A percentile compares a stretch with the other conserved stretches of the same genome.
Conservation (phyloP, 768 basidiomycete genomes). For the Lentinula guzmanii region DNA sequence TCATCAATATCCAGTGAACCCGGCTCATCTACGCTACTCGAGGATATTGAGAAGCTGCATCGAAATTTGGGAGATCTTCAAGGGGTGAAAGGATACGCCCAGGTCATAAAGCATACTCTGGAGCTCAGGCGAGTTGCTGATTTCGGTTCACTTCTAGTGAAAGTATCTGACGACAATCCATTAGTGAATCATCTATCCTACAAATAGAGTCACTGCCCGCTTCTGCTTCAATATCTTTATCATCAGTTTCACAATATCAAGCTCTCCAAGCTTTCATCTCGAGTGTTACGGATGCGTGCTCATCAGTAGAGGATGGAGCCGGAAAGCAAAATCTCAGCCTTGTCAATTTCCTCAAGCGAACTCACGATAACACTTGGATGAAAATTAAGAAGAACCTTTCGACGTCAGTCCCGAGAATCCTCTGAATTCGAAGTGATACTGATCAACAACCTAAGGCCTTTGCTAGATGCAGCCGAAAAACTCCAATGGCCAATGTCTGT, state of each 20-base stretch:
- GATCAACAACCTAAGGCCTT: constrained; percentile 34
- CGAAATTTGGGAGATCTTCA: constrained; percentile 71
- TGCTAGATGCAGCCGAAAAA: constrained; percentile 61
- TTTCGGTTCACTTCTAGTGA: constrained; percentile 6
- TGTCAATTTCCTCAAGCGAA: constrained; percentile 49
- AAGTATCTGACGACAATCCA: background rate
- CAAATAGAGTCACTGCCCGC: constrained; percentile 37
- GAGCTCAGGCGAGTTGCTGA: constrained; percentile 51
- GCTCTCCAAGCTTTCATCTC: constrained; percentile 56
- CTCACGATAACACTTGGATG: constrained; percentile 71
- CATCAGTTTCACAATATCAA: constrained; percentile 52
- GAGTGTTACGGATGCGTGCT: constrained; percentile 39
- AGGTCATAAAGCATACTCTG: constrained; percentile 65
- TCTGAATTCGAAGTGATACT: background rate
- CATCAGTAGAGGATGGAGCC: constrained; percentile 37
- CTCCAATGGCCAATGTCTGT: constrained; percentile 83
- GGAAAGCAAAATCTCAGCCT: constrained; percentile 53
- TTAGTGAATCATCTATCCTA: constrained; percentile 53
- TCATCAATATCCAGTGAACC: constrained; percentile 46
- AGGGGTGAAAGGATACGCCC: constrained; percentile 70
- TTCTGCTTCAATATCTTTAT: constrained; percentile 32
- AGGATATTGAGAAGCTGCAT: constrained; percentile 79
- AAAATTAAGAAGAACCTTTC: constrained; percentile 65
- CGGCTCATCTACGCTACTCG: constrained; percentile 59
- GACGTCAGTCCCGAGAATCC: constrained; percentile 36